These are phyloP conservation scores for Penicillium sp. DNA, from an alignment of 2,329 filamentous ascomycete species.

Conservation along the genomic window DNA sequence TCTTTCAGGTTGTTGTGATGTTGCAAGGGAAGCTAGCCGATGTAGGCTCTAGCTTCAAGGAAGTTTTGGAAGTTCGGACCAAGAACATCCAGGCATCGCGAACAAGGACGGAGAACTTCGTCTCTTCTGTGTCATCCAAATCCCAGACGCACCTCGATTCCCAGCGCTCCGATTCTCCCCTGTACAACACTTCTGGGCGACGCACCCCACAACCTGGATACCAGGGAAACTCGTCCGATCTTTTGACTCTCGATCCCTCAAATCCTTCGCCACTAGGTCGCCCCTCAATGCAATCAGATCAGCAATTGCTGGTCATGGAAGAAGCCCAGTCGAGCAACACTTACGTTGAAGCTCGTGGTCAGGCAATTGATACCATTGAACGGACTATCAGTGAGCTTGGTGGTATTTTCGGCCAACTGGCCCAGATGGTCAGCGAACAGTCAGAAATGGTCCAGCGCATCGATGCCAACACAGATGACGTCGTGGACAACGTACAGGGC, in stretches of 20 bases:
- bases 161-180: slow-evolving; percentile 71
- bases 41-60: slow-evolving; percentile 93
- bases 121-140: slow-evolving; percentile 79
- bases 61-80: slow-evolving; percentile 89
- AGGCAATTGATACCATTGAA: slow-evolving; percentile 95
- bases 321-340: slow-evolving; percentile 78
- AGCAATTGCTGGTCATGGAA: slow-evolving; percentile 88
- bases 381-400: slow-evolving; percentile 90
- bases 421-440: slow-evolving; percentile 95
- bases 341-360: slow-evolving; percentile 88
- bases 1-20: slow-evolving; percentile 64
- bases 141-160: slow-evolving; percentile 59
- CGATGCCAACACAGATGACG: slow-evolving; percentile 94
- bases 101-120: slow-evolving; percentile 91
- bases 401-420: slow-evolving; percentile 86
- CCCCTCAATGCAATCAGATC: slow-evolving; percentile 61
- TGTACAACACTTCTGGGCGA: slow-evolving; percentile 75
- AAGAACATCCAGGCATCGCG: slow-evolving; percentile 96
- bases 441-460: slow-evolving; percentile 97
- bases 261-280: slow-evolving; percentile 46
- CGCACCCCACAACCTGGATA: slow-evolving; percentile 56
- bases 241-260: slow-evolving; percentile 74
- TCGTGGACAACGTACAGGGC: slow-evolving; percentile 97
- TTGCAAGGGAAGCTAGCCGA: slow-evolving; percentile 88
- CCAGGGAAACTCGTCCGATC: slow-evolving; percentile 54